Evolutionary conservation across 2,329 filamentous ascomycete species (phyloP).

Genomic region (Trichoderma aggressivum): DNA sequence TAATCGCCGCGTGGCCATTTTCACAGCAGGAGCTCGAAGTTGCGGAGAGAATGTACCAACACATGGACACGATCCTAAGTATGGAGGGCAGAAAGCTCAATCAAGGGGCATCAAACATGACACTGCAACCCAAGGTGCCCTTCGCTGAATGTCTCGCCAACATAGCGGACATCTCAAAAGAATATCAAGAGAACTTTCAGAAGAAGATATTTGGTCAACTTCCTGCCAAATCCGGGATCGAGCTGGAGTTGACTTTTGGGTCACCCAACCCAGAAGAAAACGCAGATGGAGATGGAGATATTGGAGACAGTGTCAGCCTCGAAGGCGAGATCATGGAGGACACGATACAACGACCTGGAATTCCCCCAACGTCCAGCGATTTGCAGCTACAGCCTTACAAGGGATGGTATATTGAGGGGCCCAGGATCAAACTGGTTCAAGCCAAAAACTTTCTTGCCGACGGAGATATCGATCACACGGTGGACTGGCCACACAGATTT

Average conservation of each 20-base stretch:
- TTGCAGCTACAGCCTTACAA: slow-evolving; percentile 27
- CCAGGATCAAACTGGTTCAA: slow-evolving; percentile 31
- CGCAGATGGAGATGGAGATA: not conserved
- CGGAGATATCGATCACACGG: slow-evolving; percentile 43
- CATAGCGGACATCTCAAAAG: not conserved
- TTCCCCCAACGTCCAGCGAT: not conserved
- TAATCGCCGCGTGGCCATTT: not conserved
- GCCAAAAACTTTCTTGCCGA: slow-evolving; percentile 47
- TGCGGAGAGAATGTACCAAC: slow-evolving; percentile 5
- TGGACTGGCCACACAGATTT: slow-evolving; percentile 39
- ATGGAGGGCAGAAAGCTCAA: not conserved
- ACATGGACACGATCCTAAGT: not conserved
- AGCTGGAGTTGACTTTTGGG: slow-evolving; percentile 6
- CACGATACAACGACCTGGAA: not conserved
- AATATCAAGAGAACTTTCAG: not conserved
- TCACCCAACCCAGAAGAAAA: not conserved
- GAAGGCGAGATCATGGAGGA: not conserved
- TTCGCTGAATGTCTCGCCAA: not conserved
- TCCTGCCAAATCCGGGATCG: not conserved
- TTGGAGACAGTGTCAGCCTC: not conserved
- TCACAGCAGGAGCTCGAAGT: slow-evolving; percentile 7
- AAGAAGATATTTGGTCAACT: not conserved
- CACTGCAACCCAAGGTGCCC: not conserved
- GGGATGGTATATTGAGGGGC: slow-evolving; percentile 35
- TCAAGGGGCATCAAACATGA: not conserved